phyloP scores from a whole-genome alignment of 2,329 filamentous ascomycete species.

The Pseudofabraea citricarpa region DNA sequence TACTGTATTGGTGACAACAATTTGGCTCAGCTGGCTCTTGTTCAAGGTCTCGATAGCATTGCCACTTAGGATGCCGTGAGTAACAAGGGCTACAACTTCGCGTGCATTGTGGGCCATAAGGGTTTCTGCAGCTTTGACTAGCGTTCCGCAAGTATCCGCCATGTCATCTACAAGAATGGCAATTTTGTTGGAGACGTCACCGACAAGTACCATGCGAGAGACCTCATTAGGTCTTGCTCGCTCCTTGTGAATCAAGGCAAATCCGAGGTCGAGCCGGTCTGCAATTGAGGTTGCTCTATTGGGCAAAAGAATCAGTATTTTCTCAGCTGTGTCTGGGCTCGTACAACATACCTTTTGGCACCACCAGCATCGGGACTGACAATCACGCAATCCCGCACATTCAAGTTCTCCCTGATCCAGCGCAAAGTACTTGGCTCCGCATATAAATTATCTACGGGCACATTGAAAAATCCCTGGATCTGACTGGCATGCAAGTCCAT shows the following conservation, averaged over 20 bases:
- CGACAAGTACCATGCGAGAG: slow-evolving; percentile 91
- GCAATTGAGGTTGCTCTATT: slow-evolving; percentile 81
- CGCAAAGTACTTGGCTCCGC: slow-evolving; percentile 87
- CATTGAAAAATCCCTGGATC: slow-evolving; percentile 94
- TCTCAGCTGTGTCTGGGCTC: not conserved
- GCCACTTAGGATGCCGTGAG: slow-evolving; percentile 85
- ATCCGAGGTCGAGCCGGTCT: slow-evolving; percentile 82
- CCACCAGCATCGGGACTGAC: slow-evolving; percentile 93
- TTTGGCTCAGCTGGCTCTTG: slow-evolving; percentile 65
- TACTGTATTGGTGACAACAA: slow-evolving; percentile 90
- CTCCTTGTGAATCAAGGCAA: slow-evolving; percentile 96
- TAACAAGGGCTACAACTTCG: slow-evolving; percentile 91
- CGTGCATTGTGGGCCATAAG: slow-evolving; percentile 82
- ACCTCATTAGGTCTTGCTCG: slow-evolving; percentile 88
- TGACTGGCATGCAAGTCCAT: slow-evolving; percentile 95
- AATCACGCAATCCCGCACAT: slow-evolving; percentile 80
- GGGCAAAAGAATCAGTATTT: slow-evolving; percentile 1
- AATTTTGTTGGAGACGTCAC: slow-evolving; percentile 84
- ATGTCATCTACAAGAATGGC: slow-evolving; percentile 98
- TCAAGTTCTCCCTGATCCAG: slow-evolving; percentile 85
- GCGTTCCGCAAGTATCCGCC: slow-evolving; percentile 91
- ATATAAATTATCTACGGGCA: slow-evolving; percentile 73
- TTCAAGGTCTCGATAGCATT: slow-evolving; percentile 74
- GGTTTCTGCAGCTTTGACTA: slow-evolving; percentile 83
- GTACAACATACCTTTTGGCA: slow-evolving; percentile 67